phyloP scores from a whole-genome alignment of 768 basidiomycete species.

The Russula brevipes region DNA sequence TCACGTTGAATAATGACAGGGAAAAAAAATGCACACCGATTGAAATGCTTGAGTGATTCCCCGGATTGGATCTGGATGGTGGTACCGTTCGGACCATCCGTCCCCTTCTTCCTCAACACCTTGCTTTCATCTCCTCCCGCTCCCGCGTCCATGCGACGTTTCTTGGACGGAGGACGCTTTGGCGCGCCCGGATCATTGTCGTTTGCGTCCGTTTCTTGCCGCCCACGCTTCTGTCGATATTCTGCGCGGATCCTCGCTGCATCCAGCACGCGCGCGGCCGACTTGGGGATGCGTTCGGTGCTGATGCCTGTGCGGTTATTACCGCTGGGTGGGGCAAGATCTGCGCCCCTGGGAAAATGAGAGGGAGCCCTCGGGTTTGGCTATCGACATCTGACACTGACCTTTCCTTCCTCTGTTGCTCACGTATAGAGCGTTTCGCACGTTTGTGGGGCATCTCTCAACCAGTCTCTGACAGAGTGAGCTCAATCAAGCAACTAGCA shows the following conservation, averaged over 20 bases:
- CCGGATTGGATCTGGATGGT: slow-evolving; percentile 49
- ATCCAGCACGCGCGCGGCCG: slow-evolving; percentile 58
- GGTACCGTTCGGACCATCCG: slow-evolving; percentile 21
- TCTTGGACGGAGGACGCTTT: neutral
- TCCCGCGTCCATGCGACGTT: slow-evolving; percentile 31
- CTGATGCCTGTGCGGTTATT: slow-evolving; percentile 18
- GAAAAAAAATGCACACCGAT: slow-evolving; percentile 45
- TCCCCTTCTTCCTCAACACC: neutral
- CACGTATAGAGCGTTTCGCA: slow-evolving; percentile 33
- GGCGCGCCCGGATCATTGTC: slow-evolving; percentile 15
- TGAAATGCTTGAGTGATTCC: slow-evolving; percentile 73
- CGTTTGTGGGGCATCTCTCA: slow-evolving; percentile 34
- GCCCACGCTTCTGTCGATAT: slow-evolving; percentile 35
- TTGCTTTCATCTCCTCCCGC: slow-evolving; percentile 21
- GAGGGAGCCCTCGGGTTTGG: neutral
- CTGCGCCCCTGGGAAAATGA: slow-evolving; percentile 25
- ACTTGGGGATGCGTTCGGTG: slow-evolving; percentile 66
- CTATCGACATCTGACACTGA: slow-evolving; percentile 17
- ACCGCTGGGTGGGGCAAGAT: slow-evolving; percentile 24
- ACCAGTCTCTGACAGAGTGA: neutral
- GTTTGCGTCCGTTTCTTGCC: slow-evolving; percentile 39
- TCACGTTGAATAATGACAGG: neutral
- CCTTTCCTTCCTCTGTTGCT: slow-evolving; percentile 30
- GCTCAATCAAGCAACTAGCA: neutral
- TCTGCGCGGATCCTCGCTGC: slow-evolving; percentile 54